phyloP scores from a whole-genome alignment of 169 alveolate species.

The Plasmodium vivax region DNA sequence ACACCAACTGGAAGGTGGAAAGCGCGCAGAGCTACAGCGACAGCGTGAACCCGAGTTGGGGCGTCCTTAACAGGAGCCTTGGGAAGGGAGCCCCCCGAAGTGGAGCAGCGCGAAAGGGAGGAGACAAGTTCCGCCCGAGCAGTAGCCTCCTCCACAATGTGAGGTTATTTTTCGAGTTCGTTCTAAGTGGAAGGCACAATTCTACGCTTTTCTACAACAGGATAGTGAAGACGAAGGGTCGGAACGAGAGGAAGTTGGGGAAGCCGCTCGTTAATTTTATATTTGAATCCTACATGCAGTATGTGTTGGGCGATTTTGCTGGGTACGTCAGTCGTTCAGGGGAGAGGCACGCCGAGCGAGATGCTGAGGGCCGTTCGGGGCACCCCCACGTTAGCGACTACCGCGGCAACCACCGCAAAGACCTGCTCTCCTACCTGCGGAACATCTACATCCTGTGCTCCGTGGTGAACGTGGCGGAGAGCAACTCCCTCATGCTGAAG shows the following conservation, averaged over 20 bases:
- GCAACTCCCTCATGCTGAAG: slow-evolving; percentile 27
- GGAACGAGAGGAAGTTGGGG: slow-evolving; percentile 12
- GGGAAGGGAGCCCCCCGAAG: not conserved
- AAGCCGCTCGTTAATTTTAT: not conserved
- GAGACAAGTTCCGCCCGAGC: not conserved
- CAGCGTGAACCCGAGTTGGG: not conserved
- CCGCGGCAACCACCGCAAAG: not conserved
- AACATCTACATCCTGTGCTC: slow-evolving; percentile 16
- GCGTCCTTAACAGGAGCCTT: not conserved
- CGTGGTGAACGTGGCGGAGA: slow-evolving; percentile 41
- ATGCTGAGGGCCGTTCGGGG: not conserved
- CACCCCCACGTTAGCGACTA: not conserved
- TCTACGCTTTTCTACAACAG: not conserved
- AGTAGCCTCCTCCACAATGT: slow-evolving; percentile 14
- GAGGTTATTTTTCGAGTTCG: slow-evolving; percentile 25
- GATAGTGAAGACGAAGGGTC: slow-evolving; percentile 2
- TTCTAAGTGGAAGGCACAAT: not conserved
- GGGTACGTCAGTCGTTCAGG: not conserved
- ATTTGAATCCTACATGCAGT: slow-evolving; percentile 19
- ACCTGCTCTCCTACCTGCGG: slow-evolving; percentile 36
- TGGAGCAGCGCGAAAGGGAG: not conserved
- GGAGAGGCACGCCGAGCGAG: not conserved
- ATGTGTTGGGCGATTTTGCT: not conserved
- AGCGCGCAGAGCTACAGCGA: slow-evolving; percentile 10
- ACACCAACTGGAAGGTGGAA: not conserved